A percentile compares a stretch with the other conserved stretches of the same genome.
phyloP scores from a whole-genome alignment of 2,329 filamentous ascomycete genomes.

The Xylaria sp. region DNA sequence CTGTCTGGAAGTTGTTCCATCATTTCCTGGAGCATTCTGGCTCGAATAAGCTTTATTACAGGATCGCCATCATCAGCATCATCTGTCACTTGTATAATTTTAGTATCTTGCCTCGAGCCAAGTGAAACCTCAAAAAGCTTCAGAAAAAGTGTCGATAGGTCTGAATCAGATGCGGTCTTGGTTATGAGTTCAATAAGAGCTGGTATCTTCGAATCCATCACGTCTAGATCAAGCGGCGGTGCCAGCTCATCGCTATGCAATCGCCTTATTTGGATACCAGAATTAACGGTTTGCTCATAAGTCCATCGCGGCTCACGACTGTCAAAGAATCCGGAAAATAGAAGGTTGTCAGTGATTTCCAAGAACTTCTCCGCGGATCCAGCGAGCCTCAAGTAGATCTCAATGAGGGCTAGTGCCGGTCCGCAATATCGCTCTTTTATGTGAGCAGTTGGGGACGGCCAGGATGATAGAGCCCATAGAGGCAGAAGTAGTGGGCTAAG shows the following conservation, averaged over 20 bases:
- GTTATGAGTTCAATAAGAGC: conserved; percentile 62
- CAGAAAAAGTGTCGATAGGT: conserved; percentile 70
- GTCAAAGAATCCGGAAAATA: conserved; percentile 61
- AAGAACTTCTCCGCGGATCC: conserved; percentile 61
- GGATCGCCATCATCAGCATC: conserved; percentile 51
- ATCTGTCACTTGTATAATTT: conserved; percentile 46
- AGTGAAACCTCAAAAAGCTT: conserved; percentile 69
- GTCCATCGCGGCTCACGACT: conserved; percentile 58
- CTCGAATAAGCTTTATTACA: conserved; percentile 62
- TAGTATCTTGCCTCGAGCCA: conserved; percentile 41
- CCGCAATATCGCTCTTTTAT: conserved; percentile 55
- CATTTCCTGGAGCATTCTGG: conserved; percentile 72
- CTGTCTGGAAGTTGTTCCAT: conserved; percentile 71
- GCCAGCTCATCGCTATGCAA: conserved; percentile 41
- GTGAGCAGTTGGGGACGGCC: conserved; percentile 52
- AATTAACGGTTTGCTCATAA: conserved; percentile 58
- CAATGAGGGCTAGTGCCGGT: conserved; percentile 62
- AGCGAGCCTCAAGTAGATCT: conserved; percentile 67
- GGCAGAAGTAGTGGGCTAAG: conserved; percentile 67
- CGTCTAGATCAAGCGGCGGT: conserved; percentile 53
- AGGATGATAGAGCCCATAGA: conserved; percentile 71
- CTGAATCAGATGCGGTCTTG: conserved; percentile 62
- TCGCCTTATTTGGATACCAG: conserved; percentile 62
- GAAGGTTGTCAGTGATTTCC: conserved; percentile 63
- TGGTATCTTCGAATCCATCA: conserved; percentile 60